Evolutionary conservation across 2,329 filamentous ascomycete genomes (phyloP).

Genomic region (Aspergillus sp.): DNA sequence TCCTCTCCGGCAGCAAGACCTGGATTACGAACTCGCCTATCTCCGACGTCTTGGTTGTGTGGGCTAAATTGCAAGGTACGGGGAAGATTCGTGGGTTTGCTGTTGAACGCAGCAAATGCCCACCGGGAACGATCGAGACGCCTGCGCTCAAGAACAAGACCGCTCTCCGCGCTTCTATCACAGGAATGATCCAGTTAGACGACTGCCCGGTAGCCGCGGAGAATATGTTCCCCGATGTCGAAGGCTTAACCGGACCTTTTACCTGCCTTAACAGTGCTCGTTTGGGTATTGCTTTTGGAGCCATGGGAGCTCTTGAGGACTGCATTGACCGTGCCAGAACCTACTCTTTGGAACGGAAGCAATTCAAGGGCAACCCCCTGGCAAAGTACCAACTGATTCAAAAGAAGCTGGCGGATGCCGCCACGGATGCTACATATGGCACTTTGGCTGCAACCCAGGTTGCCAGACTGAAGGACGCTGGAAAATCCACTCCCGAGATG

Average conservation of each 20-base stretch:
- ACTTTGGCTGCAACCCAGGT: conserved; percentile 90
- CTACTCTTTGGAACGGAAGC: conserved; percentile 89
- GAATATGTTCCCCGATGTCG: conserved; percentile 91
- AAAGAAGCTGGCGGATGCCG: conserved; percentile 94
- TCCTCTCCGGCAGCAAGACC: conserved; percentile 80
- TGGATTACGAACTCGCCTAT: conserved; percentile 97
- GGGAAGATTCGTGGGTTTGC: conserved; percentile 94
- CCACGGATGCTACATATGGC: conserved; percentile 87
- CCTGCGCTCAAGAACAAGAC: conserved; percentile 94
- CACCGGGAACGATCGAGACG: conserved; percentile 84
- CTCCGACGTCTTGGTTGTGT: conserved; percentile 79
- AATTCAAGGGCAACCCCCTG: conserved; percentile 94
- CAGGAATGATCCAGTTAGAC: conserved; percentile 96
- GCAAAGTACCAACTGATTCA: conserved; percentile 96
- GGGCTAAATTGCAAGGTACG: conserved; percentile 88
- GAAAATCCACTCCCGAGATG: conserved; percentile 89
- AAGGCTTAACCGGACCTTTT: conserved; percentile 86
- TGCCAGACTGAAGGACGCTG: conserved; percentile 87
- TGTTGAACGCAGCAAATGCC: conserved; percentile 80
- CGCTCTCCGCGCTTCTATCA: conserved; percentile 86
- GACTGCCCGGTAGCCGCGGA: conserved; percentile 81
- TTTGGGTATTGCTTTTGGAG: conserved; percentile 90
- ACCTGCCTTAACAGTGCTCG: conserved; percentile 91
- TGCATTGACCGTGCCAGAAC: conserved; percentile 76
- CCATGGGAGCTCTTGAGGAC: conserved; percentile 92